A percentile compares a stretch with the other conserved stretches of the same genome.
These are phyloP conservation scores for Pestalotiopsis sp. DNA, from an alignment of 2,329 filamentous ascomycete species.

Conservation along the genomic window DNA sequence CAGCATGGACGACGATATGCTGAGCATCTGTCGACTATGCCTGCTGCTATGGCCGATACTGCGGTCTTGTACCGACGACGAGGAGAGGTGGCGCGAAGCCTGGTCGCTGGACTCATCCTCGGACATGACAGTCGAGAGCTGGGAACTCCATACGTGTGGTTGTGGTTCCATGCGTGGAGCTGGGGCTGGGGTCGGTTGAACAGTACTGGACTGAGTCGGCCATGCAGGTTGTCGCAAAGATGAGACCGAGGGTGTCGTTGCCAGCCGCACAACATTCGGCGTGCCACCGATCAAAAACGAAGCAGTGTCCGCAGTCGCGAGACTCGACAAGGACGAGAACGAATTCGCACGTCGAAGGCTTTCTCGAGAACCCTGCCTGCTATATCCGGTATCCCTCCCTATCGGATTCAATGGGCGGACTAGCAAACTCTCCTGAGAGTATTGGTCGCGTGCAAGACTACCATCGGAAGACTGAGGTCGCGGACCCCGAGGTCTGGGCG, in stretches of 20 bases:
- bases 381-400: conserved; percentile 46
- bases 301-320: conserved; percentile 51
- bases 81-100: conserved; percentile 50
- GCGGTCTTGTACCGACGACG: conserved; percentile 45
- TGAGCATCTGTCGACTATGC: conserved; percentile 57
- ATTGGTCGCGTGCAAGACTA: conserved; percentile 43
- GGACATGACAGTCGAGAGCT: conserved; percentile 65
- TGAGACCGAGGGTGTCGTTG: conserved; percentile 28
- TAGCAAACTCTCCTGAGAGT: conserved; percentile 63
- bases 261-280: conserved; percentile 40
- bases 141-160: conserved; percentile 65
- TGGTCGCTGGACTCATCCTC: conserved; percentile 60
- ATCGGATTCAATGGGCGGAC: conserved; percentile 57
- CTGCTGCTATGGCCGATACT: conserved; percentile 53
- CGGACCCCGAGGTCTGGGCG: conserved; percentile 28
- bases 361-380: conserved; percentile 54
- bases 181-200: conserved; percentile 16
- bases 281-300: conserved; percentile 41
- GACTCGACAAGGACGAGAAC: conserved; percentile 57
- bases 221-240: conserved; percentile 26
- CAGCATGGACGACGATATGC: conserved; percentile 57
- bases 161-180: conserved; percentile 45
- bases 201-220: conserved; percentile 23
- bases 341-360: conserved; percentile 53
- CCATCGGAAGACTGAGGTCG: conserved; percentile 35